phyloP scores from a whole-genome alignment of 331 rosid species.

The Stylosanthes scabra region DNA sequence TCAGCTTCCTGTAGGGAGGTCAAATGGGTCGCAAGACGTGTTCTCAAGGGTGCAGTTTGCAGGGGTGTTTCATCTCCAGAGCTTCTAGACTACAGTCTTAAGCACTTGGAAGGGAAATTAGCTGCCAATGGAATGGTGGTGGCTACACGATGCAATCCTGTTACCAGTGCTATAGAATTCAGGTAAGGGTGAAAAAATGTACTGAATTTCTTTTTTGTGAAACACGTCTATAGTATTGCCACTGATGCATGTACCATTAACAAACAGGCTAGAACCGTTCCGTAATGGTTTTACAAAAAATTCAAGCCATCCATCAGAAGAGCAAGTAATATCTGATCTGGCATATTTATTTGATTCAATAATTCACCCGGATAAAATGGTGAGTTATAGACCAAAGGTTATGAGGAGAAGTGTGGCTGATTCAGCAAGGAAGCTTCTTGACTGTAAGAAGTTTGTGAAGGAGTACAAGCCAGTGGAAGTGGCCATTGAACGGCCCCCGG shows the following conservation, averaged over 20 bases:
- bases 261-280: slow-evolving; percentile 54
- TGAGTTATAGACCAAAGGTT: slow-evolving; percentile 33
- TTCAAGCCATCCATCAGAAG: slow-evolving; percentile 50
- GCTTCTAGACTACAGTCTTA: slow-evolving; percentile 69
- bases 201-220: neutral
- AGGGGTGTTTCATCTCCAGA: slow-evolving; percentile 55
- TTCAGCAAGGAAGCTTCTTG: slow-evolving; percentile 72
- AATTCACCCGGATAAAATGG: slow-evolving; percentile 65
- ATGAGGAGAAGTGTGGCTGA: slow-evolving; percentile 51
- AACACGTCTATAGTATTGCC: neutral
- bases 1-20: slow-evolving; percentile 36
- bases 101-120: slow-evolving; percentile 59
- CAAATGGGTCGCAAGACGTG: slow-evolving; percentile 54
- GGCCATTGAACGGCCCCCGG: slow-evolving; percentile 20
- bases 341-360: slow-evolving; percentile 56
- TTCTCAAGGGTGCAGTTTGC: slow-evolving; percentile 66
- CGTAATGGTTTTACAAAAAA: slow-evolving; percentile 19
- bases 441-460: slow-evolving; percentile 82
- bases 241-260: slow-evolving; percentile 7
- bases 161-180: slow-evolving; percentile 58
- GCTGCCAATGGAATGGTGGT: slow-evolving; percentile 59
- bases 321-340: slow-evolving; percentile 57
- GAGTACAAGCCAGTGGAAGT: slow-evolving; percentile 45
- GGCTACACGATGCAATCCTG: slow-evolving; percentile 52
- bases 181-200: slow-evolving; percentile 45